Percentiles rank a stretch among this genome's conserved stretches.
Evolutionary conservation across 1,284 basidiomycete genomes (phyloP).

Genomic region (Ganoderma sp.): DNA sequence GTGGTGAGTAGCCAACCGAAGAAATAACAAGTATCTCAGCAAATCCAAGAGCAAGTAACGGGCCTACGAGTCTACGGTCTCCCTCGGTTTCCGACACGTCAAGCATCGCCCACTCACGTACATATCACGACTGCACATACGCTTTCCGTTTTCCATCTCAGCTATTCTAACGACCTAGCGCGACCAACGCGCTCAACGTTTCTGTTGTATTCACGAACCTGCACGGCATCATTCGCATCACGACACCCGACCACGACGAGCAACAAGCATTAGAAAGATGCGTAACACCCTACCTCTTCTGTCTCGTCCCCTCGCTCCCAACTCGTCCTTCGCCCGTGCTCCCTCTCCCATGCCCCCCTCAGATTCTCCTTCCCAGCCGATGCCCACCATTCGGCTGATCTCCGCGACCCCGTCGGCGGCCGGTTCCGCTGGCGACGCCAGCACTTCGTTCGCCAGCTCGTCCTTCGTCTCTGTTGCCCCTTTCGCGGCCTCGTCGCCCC

Average conservation of each 20-base stretch:
- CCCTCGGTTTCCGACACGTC: conserved; percentile 27
- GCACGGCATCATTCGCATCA: conserved; percentile 26
- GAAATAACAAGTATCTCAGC: conserved; percentile 13
- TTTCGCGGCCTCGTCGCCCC: conserved; percentile 38
- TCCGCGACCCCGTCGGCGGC: conserved; percentile 66
- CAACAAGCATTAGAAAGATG: conserved; percentile 39
- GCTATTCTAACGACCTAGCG: conserved; percentile 32
- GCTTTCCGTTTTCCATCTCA: conserved; percentile 20
- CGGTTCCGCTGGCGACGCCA: conserved; percentile 46
- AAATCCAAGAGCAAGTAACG: conserved; percentile 35
- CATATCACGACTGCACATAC: conserved; percentile 34
- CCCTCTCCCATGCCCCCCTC: conserved; percentile 41
- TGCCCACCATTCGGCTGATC: conserved; percentile 71
- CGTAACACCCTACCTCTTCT: conserved; percentile 44
- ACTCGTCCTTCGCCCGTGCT: conserved; percentile 38
- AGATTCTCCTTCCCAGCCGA: conserved; percentile 41
- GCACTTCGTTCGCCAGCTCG: conserved; percentile 38
- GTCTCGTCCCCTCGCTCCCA: conserved; percentile 40
- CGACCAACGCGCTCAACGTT: conserved; percentile 30
- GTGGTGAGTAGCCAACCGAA: conserved; percentile 34
- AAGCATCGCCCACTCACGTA: conserved; percentile 29
- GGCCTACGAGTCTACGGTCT: conserved; percentile 33
- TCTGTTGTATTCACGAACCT: conserved; percentile 37
- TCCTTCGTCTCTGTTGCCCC: conserved; percentile 41
- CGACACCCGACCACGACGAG: conserved; percentile 28